A percentile compares a stretch with the other conserved stretches of the same genome.
These are phyloP conservation scores for Eremothecium gossypii DNA, from an alignment of 1,139 yeast genomes.

Conservation along the genomic window DNA sequence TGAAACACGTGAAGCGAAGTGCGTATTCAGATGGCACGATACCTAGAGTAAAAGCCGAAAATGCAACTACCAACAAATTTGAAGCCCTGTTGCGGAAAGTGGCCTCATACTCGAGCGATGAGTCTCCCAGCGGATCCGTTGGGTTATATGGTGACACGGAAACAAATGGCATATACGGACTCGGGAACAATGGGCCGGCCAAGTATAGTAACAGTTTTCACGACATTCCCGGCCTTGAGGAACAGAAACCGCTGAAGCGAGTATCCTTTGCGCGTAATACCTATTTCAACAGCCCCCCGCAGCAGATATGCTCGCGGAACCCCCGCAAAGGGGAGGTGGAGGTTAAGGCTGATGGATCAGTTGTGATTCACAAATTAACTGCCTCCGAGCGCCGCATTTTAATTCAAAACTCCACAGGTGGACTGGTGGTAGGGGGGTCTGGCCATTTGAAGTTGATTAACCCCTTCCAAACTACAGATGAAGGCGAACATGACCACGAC, in stretches of 20 bases:
- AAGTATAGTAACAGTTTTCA: background rate
- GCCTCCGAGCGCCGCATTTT: conserved; percentile 53
- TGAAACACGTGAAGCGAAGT: conserved; percentile 25
- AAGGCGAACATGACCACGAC: conserved; percentile 9
- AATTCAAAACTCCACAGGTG: conserved; percentile 50
- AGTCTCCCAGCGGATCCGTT: background rate
- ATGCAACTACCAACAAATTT: conserved; percentile 20
- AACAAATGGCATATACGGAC: background rate
- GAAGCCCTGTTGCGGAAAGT: conserved; percentile 28
- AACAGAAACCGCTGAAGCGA: conserved; percentile 44
- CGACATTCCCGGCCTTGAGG: conserved; percentile 34
- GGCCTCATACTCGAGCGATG: conserved; percentile 20
- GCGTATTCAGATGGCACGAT: conserved; percentile 19
- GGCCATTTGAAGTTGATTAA: conserved; percentile 44
- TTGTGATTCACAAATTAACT: conserved; percentile 51
- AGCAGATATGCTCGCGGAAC: conserved; percentile 54
- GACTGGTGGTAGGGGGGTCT: conserved; percentile 72
- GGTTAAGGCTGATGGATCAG: conserved; percentile 47
- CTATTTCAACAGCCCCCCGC: conserved; percentile 65
- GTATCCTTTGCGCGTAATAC: conserved; percentile 69
- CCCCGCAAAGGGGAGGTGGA: conserved; percentile 71
- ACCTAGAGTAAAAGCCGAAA: conserved; percentile 9
- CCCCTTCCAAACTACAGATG: conserved; percentile 6
- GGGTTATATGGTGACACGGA: background rate
- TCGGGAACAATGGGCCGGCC: background rate